Conservation (phyloP, 805 yeast genomes). For the Candida chilensis region DNA sequence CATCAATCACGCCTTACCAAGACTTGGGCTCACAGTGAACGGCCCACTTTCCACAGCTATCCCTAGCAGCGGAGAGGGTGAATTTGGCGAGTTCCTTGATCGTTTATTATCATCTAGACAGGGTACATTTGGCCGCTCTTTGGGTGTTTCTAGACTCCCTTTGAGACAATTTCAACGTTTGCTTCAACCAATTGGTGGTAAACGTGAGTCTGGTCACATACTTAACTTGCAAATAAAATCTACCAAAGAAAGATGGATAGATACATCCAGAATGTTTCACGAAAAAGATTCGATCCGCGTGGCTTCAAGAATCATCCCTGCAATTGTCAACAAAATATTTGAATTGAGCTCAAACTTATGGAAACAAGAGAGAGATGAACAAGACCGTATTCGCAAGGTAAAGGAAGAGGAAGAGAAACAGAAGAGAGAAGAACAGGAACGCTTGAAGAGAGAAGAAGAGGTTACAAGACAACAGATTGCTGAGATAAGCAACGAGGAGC, state of each 20-base stretch:
- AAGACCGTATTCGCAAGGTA: slow-evolving; percentile 15
- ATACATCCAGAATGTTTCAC: slow-evolving; percentile 41
- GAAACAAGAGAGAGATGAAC: slow-evolving; percentile 18
- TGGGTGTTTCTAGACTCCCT: neutral
- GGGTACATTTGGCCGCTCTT: neutral
- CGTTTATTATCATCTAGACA: too few relatives aligned
- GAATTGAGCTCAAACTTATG: slow-evolving; percentile 35
- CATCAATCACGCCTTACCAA: too few relatives aligned
- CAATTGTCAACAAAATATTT: slow-evolving; percentile 36
- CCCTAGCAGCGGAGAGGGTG: too few relatives aligned
- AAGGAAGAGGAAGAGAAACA: slow-evolving; percentile 15
- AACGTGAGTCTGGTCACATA: neutral
- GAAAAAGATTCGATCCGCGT: slow-evolving; percentile 21
- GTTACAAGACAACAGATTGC: too few relatives aligned
- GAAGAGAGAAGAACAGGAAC: slow-evolving; percentile 1
- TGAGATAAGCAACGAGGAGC: slow-evolving; percentile 3
- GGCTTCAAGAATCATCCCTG: slow-evolving; percentile 11
- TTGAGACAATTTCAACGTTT: slow-evolving; percentile 1
- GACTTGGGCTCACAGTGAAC: too few relatives aligned
- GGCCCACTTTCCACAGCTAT: too few relatives aligned
- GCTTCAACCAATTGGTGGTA: neutral
- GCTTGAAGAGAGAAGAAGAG: neutral
- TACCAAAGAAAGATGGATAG: slow-evolving; percentile 64
- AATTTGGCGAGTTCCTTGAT: too few relatives aligned
- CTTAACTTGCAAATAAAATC: slow-evolving; percentile 16